Base-by-base conservation (phyloP, 1,284 basidiomycete species). In the Cryptococcus sp. region DNA sequence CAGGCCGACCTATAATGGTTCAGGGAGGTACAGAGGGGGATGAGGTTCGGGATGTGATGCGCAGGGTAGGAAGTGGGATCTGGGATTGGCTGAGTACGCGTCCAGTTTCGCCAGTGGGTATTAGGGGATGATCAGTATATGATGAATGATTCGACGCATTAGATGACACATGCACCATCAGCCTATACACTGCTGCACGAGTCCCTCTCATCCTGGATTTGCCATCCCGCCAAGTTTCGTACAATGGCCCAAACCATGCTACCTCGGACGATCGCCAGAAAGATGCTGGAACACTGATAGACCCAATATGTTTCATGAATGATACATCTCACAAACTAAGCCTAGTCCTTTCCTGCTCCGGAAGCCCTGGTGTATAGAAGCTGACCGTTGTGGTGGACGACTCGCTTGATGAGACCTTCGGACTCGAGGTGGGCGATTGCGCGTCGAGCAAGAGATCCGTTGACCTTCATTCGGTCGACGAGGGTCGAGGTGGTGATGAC, bases 401-500 rank as follows among this genome's bases (percentile, higher is more conserved):
- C 88, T 64, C 84, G 84, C 83, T 96, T 98, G 80, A 99, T 98
- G 76, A 84, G 81, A 60, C 89, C 91, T 73, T 98, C 92, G 79
- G 86, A 88, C 83, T 91, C 91, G 77, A 99, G 79, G 79, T 94
- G 89, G 66, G 82, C 81, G 78, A 99, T 98, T 55, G 91, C 92
- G 64, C 90, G 78, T 60, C 96, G 90, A 49, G 94, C 94, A 69
- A 98, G 82, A 69, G 86, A 89, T 59, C 94, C 96, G 78, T 93
- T 94, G 79, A 99, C 82, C 72, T 76, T 77, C 73, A 75, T 76
- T 67, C 96, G 86, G 81, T 99, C 96, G 73, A 99, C 97, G 78
- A 98, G 86, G 78, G 93, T 92, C 67, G 85, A 87, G 80, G 94
- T 91, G 74, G 87, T 89, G 85, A 98, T 93, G 83, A 98, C 90